These are phyloP conservation scores for Suillus paluster DNA, from an alignment of 768 basidiomycete genomes.

Conservation along the genomic window DNA sequence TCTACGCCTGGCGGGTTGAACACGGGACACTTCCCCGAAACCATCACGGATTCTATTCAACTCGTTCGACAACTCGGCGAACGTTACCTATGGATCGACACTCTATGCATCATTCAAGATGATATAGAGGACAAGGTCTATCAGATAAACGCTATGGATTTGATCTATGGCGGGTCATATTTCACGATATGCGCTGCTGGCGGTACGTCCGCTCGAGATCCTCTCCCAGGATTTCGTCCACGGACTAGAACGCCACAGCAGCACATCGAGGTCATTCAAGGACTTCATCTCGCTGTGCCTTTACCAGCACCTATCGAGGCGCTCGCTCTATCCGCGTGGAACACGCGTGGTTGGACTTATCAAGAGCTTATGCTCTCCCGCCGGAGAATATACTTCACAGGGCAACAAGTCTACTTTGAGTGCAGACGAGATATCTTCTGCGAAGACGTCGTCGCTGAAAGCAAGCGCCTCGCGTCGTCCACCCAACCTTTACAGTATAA, in stretches of 20 bases:
- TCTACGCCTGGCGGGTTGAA: slow-evolving; percentile 6
- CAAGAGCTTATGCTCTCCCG: slow-evolving; percentile 24
- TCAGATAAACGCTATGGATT: slow-evolving; percentile 24
- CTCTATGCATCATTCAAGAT: slow-evolving; percentile 28
- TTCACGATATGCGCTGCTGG: slow-evolving; percentile 21
- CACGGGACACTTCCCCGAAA: slow-evolving; percentile 12
- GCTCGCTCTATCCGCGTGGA: slow-evolving; percentile 16
- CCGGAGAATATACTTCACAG: slow-evolving; percentile 25
- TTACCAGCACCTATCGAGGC: slow-evolving; percentile 17
- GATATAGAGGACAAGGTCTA: slow-evolving; percentile 18
- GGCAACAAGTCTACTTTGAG: slow-evolving; percentile 24
- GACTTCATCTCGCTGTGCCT: slow-evolving; percentile 22
- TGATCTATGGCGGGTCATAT: slow-evolving; percentile 18
- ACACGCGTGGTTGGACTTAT: slow-evolving; percentile 27
- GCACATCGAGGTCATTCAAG: slow-evolving; percentile 21
- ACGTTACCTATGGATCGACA: slow-evolving; percentile 30
- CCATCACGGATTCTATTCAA: slow-evolving; percentile 24
- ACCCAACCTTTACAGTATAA: too few relatives aligned
- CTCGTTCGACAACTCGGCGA: slow-evolving; percentile 19
- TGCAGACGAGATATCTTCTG: slow-evolving; percentile 24
- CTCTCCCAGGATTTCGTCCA: slow-evolving; percentile 16
- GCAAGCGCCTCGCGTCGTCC: background rate
- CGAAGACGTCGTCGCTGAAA: slow-evolving; percentile 26
- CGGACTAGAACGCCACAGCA: slow-evolving; percentile 18
- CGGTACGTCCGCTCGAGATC: slow-evolving; percentile 13